Base-by-base conservation (phyloP, 2,329 filamentous ascomycete species). In the Aspergillus japonicus region DNA sequence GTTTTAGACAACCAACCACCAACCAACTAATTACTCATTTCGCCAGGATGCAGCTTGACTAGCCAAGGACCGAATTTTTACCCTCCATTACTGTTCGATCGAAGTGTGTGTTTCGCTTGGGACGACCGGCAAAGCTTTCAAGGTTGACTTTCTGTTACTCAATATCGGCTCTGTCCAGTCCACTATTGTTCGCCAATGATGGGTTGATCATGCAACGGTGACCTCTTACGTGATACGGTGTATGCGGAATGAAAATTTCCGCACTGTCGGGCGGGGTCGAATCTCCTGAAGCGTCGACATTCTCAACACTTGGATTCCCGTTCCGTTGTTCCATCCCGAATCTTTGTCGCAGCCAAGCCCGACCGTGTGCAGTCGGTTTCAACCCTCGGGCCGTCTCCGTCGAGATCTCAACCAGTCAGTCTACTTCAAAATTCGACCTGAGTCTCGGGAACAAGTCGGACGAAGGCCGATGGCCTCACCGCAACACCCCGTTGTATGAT, bases 331-430 rank as follows among this genome's bases (percentile, higher is more conserved):
- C 39, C 42, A 42, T 21, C 54, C 42, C 56, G 50, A 42, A 58
- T 24, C 42, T 14, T 29, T 49, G 50, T 47, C 33, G 50, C 44
- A 58, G 56, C 56, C 39, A 58, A 58, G 47, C n/a, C 56, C 56
- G 56, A 58, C 56, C n/a, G 39, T 58, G 33, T 48, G 52, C 42
- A 31, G 31, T 54, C 56, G 56, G 50, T 47, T 50, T 47, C 50
- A 53, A 53, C 49, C 29, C 26, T 57, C 56, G 56, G 56, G 56
- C 56, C 56, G 56, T 57, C 55, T 47, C 23, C 44, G 42, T 55
- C 53, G 42, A 47, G n/a, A 48, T 33, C n/a, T 35, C 14, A 16
- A 16, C 39, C 39, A n/a, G 39, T 44, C n/a, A 44, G 6, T 19
- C 16, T 6, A 44, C 6, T 16, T 44, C 39, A 19, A 44, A n/a